Evolutionary conservation across 2,329 filamentous ascomycete species (phyloP).

Genomic region (Pseudofabraea citricarpa): DNA sequence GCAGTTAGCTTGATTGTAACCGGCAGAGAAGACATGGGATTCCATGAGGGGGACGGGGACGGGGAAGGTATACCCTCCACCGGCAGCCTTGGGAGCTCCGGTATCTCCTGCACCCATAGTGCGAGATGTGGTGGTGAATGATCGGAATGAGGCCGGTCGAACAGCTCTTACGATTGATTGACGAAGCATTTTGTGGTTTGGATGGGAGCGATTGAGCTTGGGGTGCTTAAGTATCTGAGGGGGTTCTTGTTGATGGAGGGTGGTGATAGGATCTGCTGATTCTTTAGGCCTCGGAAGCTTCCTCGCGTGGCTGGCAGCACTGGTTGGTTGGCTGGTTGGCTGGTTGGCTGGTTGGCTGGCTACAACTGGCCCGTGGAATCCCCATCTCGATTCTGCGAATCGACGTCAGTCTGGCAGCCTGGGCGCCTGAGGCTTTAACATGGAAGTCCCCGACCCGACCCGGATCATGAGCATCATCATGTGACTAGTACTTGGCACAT

Average conservation of each 20-base stretch:
- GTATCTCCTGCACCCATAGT: constrained; percentile 63
- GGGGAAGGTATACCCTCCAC: constrained; percentile 9
- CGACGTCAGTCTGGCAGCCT: too few species aligned
- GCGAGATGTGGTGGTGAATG: constrained; percentile 28
- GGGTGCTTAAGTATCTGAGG: neutral
- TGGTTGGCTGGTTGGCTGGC: too few species aligned
- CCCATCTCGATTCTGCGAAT: too few species aligned
- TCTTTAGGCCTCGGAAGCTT: constrained; percentile 8
- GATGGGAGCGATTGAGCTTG: constrained; percentile 7
- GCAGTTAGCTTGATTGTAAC: constrained; percentile 11
- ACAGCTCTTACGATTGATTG: constrained; percentile 49
- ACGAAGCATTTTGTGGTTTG: constrained; percentile 57
- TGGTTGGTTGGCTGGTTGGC: too few species aligned
- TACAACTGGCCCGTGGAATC: too few species aligned
- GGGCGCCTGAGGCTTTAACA: too few species aligned
- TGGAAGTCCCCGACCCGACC: too few species aligned
- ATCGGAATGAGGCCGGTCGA: constrained; percentile 33
- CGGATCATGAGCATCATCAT: too few species aligned
- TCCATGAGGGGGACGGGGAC: neutral
- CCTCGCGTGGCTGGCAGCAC: constrained; percentile 1
- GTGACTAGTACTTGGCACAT: too few species aligned
- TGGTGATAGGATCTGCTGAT: constrained; percentile 18
- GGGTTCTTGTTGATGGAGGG: constrained; percentile 6
- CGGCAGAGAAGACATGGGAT: neutral
- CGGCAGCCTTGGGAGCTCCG: constrained; percentile 20